phyloP scores from a whole-genome alignment of 164 flowering plant genomes.

The Nelumbo lutea region DNA sequence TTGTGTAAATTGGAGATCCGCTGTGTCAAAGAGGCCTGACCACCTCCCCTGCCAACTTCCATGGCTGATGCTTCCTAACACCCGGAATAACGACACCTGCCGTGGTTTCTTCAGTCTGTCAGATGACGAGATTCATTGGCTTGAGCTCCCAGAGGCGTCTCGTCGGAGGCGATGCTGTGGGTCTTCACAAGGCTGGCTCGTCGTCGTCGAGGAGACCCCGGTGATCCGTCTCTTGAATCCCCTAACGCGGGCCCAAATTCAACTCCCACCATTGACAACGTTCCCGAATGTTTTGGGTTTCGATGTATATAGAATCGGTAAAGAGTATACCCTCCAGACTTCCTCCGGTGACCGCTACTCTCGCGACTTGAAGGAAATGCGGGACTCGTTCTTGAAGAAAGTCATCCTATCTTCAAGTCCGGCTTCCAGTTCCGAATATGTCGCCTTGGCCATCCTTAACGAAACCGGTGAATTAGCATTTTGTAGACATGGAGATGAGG shows the following conservation, averaged over 20 bases:
- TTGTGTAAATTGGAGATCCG: constrained; percentile 32
- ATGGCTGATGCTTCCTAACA: constrained; percentile 45
- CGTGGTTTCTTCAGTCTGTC: constrained; percentile 38
- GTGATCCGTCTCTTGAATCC: constrained; percentile 38
- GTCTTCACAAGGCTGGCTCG: constrained; percentile 64
- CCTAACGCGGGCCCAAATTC: constrained; percentile 27
- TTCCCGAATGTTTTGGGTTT: constrained; percentile 43
- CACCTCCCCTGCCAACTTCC: constrained; percentile 51
- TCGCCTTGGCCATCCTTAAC: constrained; percentile 39
- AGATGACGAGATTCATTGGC: constrained; percentile 28
- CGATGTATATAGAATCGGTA: constrained; percentile 31
- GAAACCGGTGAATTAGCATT: constrained; percentile 32
- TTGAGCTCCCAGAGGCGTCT: constrained; percentile 36
- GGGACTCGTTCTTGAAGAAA: constrained; percentile 44
- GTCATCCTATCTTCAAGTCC: constrained; percentile 45
- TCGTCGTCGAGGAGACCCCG: constrained; percentile 42
- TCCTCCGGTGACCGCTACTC: constrained; percentile 16
- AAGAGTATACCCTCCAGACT: constrained; percentile 33
- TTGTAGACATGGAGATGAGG: constrained; percentile 27
- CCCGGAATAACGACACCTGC: constrained; percentile 1
- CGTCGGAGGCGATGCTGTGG: constrained; percentile 39
- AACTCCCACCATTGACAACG: constrained; percentile 36
- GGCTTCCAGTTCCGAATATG: constrained; percentile 7
- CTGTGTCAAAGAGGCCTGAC: constrained; percentile 26
- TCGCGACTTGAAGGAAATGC: constrained; percentile 33